Evolutionary conservation across 2,329 filamentous ascomycete species (phyloP).

Genomic region (Neofusicoccum laricinum): DNA sequence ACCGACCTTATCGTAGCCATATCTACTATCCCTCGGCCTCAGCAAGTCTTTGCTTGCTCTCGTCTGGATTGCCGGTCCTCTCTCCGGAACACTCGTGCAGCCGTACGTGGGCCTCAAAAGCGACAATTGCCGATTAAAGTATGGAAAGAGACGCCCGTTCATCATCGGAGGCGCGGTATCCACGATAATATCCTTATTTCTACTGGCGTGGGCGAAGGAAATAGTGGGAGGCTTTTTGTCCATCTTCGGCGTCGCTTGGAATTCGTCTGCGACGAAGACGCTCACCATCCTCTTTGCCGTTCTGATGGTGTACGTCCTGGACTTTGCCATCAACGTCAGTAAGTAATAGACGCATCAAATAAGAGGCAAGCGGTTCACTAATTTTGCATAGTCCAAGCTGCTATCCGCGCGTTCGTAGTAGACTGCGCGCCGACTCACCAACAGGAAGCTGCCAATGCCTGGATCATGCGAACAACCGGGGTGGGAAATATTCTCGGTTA

Average conservation of each 20-base stretch:
- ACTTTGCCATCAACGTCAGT: constrained; percentile 94
- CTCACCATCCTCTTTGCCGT: constrained; percentile 76
- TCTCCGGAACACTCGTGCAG: constrained; percentile 53
- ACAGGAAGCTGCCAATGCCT: constrained; percentile 89
- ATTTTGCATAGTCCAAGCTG: constrained; percentile 69
- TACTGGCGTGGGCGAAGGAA: constrained; percentile 50
- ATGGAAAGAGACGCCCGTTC: constrained; percentile 53
- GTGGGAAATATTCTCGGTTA: constrained; percentile 90
- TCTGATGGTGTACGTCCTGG: constrained; percentile 81
- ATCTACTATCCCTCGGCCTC: constrained; percentile 51
- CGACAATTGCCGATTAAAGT: constrained; percentile 47
- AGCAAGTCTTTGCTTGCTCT: constrained; percentile 52
- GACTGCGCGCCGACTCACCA: constrained; percentile 91
- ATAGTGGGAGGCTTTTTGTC: constrained; percentile 63
- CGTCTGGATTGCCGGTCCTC: constrained; percentile 56
- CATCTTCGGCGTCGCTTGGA: constrained; percentile 68
- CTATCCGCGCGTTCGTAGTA: constrained; percentile 86
- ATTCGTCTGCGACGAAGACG: constrained; percentile 62
- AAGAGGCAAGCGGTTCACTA: neutral
- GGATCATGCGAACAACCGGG: constrained; percentile 84
- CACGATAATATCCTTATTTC: constrained; percentile 49
- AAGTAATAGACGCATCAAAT: constrained; percentile 27
- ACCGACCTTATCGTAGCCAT: constrained; percentile 38
- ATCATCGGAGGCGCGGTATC: constrained; percentile 49
- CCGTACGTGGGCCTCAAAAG: constrained; percentile 55